Conservation (phyloP, 2,329 filamentous ascomycete species). For the Epichloe glyceriae region DNA sequence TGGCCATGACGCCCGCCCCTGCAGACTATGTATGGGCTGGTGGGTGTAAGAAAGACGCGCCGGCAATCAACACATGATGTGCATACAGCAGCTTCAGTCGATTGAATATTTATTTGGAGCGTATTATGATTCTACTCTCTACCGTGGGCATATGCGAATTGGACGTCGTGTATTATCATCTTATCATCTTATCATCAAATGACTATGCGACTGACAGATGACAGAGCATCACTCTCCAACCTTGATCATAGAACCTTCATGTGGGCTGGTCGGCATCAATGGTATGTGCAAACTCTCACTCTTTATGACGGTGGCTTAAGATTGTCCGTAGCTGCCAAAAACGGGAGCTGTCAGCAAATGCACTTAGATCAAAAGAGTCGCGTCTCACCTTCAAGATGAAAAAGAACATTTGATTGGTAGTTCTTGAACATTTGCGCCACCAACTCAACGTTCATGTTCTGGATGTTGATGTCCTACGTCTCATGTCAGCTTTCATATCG, state of each 20-base stretch:
- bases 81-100: too few species aligned
- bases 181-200: neutral
- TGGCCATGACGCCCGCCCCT: neutral
- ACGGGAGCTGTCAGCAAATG: neutral
- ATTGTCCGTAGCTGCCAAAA: constrained; percentile 61
- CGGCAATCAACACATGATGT: too few species aligned
- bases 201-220: neutral
- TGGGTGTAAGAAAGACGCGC: neutral
- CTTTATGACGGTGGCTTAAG: constrained; percentile 62
- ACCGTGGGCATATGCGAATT: neutral
- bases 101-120: too few species aligned
- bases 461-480: constrained; percentile 81
- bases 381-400: constrained; percentile 78
- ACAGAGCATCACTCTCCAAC: neutral
- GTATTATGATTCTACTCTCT: neutral
- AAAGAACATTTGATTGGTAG: constrained; percentile 94
- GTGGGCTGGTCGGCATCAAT: neutral
- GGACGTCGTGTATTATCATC: neutral
- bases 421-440: constrained; percentile 99
- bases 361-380: neutral
- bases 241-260: neutral
- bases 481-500: neutral
- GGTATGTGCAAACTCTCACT: neutral
- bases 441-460: constrained; percentile 97
- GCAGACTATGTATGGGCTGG: neutral